Base-by-base conservation (phyloP, 805 yeast species). In the Cyberlindnera japonica region DNA sequence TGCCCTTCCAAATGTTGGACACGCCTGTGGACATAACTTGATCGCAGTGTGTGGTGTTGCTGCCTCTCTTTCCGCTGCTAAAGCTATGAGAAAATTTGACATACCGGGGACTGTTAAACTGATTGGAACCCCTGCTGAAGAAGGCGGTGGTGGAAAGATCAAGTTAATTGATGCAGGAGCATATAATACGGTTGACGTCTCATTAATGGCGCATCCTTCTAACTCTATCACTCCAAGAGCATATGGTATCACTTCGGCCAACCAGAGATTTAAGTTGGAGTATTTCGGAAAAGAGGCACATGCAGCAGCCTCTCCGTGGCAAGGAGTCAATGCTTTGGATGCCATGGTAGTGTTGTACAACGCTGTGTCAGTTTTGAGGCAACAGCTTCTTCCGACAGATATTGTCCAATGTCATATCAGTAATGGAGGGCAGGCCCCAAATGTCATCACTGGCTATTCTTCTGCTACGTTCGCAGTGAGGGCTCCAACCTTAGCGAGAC, bases 141-240 rank as follows among this genome's bases (percentile, higher is more conserved):
- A 41, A 33, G 44, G 40, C n/a, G 44, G 44, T 10, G 44, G 44
- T 25, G 44, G 44, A 15, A 41, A 41, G 40, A 41, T 41, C 31
- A 41, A 41, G 35, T 33, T 41, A 19, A 12, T 41, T 18, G 37
- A 41, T 8, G 44, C 44, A 2, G 44, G 44, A n/a, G 44, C 44
- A 5, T 41, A 21, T 17, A 21, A 35, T 10, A 29, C 15, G 8
- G 37, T 36, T 12, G 44, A 41, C 20, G 37, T 41, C 15, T 41
- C 44, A 3, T 17, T 41, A 20, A 41, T 41, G 44, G 44, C 44
- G 5, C 44, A 41, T 15, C 44, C 44, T 13, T 6, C n/a, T 21
- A 26, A 41, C 13, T 5, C 6, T 5, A 17, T 16, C 3, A 5
- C 10, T 3, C 4, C 35, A 3, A 36, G 19, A 17, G 33, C 44